Evolutionary conservation across 345 rosid species (phyloP).

Genomic region (Eucalyptus sp.): DNA sequence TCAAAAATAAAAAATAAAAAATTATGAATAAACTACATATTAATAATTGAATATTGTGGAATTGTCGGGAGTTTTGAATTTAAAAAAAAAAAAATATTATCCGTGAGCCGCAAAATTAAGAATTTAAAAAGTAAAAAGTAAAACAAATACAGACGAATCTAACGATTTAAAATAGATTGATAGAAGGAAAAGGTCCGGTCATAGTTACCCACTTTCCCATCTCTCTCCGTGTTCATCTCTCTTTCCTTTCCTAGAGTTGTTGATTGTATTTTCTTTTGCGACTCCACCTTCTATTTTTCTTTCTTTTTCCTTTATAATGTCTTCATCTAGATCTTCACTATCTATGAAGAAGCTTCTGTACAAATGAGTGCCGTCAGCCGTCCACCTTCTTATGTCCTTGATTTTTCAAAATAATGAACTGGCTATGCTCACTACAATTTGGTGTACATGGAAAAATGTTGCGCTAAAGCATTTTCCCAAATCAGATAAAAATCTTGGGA

Average conservation of each 20-base stretch:
- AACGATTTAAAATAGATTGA: not conserved
- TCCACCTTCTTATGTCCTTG: not conserved
- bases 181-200: not conserved
- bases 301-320: not conserved
- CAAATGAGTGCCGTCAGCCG: not conserved
- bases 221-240: not conserved
- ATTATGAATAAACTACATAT: not conserved
- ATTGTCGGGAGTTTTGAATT: not conserved
- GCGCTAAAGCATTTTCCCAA: not conserved
- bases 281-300: not conserved
- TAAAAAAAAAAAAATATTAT: no score
- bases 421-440: not conserved
- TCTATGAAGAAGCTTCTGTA: not conserved
- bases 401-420: not conserved
- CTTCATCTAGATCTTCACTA: not conserved
- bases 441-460: not conserved
- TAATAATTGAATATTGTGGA: not conserved
- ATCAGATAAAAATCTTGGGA: not conserved
- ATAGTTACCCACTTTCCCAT: not conserved
- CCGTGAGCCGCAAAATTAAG: not conserved
- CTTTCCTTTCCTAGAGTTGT: not conserved
- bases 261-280: not conserved
- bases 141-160: not conserved
- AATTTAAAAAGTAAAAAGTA: not conserved
- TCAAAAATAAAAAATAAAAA: not conserved